These are phyloP conservation scores for Colletotrichum echinochloae DNA, from an alignment of 2,329 filamentous ascomycete species.

Conservation along the genomic window DNA sequence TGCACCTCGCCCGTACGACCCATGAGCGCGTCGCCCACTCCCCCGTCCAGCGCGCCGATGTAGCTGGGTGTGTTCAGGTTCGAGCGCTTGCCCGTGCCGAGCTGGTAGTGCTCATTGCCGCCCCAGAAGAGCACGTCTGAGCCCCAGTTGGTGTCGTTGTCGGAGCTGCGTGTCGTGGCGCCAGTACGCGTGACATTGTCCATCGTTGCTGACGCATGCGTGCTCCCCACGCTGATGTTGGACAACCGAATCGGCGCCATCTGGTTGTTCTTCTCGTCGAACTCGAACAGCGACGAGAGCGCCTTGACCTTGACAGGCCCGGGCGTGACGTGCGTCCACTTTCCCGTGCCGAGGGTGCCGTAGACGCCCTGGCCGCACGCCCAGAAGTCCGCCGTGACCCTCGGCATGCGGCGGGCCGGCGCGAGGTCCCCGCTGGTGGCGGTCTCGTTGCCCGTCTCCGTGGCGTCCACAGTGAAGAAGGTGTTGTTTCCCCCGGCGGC, in stretches of 20 bases:
- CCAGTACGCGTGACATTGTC: conserved; percentile 79
- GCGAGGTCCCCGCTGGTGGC: conserved; percentile 40
- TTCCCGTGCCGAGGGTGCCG: conserved; percentile 85
- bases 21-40: conserved; percentile 68
- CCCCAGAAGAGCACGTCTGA: conserved; percentile 94
- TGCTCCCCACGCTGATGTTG: conserved; percentile 79
- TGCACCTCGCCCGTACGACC: conserved; percentile 73
- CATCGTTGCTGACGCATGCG: conserved; percentile 86
- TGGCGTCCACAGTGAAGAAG: conserved; percentile 87
- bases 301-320: conserved; percentile 84
- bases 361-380: conserved; percentile 87
- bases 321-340: conserved; percentile 88
- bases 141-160: conserved; percentile 87
- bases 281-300: conserved; percentile 88
- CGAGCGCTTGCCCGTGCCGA: conserved; percentile 89
- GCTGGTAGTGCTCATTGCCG: conserved; percentile 92
- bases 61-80: conserved; percentile 83
- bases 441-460: conserved; percentile 61
- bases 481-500: conserved; percentile 89
- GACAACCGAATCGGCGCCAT: conserved; percentile 83
- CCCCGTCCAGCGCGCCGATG: conserved; percentile 79
- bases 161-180: conserved; percentile 61
- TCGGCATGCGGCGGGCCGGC: conserved; percentile 49
- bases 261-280: conserved; percentile 77
- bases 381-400: conserved; percentile 81